These are phyloP conservation scores for Postia placenta DNA, from an alignment of 768 basidiomycete species.

Conservation along the genomic window DNA sequence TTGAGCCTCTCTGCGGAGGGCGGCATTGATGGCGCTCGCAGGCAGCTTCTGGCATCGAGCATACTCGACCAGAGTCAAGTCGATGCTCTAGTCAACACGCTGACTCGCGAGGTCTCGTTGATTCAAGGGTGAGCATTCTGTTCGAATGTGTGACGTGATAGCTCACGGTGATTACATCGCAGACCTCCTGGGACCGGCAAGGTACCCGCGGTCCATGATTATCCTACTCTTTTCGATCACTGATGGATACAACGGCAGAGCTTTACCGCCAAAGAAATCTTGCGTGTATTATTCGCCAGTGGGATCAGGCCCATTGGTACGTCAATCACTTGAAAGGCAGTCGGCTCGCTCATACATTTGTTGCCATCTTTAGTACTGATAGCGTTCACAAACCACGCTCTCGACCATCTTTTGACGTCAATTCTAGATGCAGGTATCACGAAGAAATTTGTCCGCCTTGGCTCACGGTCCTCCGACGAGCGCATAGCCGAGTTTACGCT, in stretches of 20 bases:
- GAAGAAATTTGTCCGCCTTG: slow-evolving; percentile 57
- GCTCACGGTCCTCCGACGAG: slow-evolving; percentile 57
- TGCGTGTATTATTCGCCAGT: slow-evolving; percentile 57
- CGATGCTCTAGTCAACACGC: slow-evolving; percentile 56
- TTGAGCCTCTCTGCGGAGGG: slow-evolving; percentile 25
- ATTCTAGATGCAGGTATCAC: slow-evolving; percentile 65
- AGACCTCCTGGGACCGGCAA: slow-evolving; percentile 81
- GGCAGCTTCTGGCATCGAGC: slow-evolving; percentile 30
- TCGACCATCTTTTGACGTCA: slow-evolving; percentile 64
- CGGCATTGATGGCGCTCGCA: slow-evolving; percentile 43
- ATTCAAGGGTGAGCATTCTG: slow-evolving; percentile 57
- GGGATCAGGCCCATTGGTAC: slow-evolving; percentile 43
- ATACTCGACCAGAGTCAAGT: slow-evolving; percentile 71
- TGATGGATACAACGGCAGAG: too few relatives aligned
- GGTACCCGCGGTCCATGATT: slow-evolving; percentile 31
- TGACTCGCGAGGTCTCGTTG: slow-evolving; percentile 55
- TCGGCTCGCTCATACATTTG: too few relatives aligned
- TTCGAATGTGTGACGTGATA: background rate
- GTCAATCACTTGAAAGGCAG: too few relatives aligned
- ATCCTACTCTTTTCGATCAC: too few relatives aligned
- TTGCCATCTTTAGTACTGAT: slow-evolving; percentile 37
- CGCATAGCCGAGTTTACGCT: slow-evolving; percentile 56
- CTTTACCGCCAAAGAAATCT: slow-evolving; percentile 62
- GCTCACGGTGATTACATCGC: background rate
- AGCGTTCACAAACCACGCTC: slow-evolving; percentile 74